Evolutionary conservation across 192 early-diverging fungal genomes (phyloP).

Genomic region (Podila epigama): DNA sequence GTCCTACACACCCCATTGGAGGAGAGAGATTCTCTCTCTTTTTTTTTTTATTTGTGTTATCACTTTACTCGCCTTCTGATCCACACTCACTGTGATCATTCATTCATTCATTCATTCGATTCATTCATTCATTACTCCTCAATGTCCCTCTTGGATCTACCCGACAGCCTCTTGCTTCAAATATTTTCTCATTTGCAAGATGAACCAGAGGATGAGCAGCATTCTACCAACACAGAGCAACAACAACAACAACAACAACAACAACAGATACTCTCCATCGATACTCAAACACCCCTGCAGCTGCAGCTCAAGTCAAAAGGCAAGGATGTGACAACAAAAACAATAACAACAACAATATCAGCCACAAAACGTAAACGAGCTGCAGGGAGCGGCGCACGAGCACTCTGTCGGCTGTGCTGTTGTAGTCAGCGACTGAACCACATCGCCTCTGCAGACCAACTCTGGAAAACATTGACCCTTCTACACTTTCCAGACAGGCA

Average conservation of each 20-base stretch:
- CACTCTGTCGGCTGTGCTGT: conserved; percentile 35
- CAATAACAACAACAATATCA: neutral
- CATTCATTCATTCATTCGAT: neutral
- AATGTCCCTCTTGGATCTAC: conserved; percentile 5
- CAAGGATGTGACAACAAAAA: neutral
- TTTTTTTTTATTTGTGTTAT: neutral
- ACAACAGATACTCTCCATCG: too few species aligned
- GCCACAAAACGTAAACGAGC: neutral
- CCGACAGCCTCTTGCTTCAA: conserved; percentile 17
- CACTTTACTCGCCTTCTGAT: neutral
- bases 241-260: neutral
- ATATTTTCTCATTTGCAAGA: conserved; percentile 15
- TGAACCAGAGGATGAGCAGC: neutral
- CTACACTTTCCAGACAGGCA: conserved; percentile 37
- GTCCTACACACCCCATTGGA: too few species aligned
- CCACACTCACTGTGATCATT: neutral
- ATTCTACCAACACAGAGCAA: neutral
- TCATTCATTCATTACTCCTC: neutral
- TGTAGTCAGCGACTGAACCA: conserved; percentile 38
- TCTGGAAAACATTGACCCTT: conserved; percentile 42
- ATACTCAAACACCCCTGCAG: neutral
- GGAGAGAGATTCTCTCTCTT: neutral
- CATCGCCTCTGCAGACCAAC: conserved; percentile 46
- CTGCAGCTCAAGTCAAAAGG: neutral
- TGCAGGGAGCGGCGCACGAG: conserved; percentile 20